Evolutionary conservation across 495 filamentous ascomycete genomes (phyloP).

Genomic region (Podospora pseudopauciseta): DNA sequence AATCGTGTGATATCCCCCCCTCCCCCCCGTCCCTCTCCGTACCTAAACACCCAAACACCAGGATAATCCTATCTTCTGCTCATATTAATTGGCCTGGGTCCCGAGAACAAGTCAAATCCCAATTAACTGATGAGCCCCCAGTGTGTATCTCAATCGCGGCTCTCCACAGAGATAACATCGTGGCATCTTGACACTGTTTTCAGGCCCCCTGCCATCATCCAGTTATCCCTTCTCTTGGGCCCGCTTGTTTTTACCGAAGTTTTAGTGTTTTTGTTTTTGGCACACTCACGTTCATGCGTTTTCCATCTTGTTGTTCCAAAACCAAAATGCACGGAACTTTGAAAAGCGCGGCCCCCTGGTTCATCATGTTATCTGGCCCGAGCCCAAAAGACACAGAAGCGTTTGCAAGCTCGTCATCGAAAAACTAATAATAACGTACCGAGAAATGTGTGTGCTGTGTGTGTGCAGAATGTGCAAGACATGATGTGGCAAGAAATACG

Average conservation of each 20-base stretch:
- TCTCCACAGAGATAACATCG: constrained; percentile 1
- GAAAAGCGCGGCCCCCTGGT: constrained; percentile 1
- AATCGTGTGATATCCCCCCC: background rate
- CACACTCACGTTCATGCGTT: background rate
- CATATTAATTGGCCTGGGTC: constrained; percentile 1
- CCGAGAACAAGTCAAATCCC: no score
- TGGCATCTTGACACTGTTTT: background rate
- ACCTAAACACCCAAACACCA: background rate
- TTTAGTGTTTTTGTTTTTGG: background rate
- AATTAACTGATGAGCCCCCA: background rate
- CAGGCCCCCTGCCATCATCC: background rate
- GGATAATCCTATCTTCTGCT: background rate
- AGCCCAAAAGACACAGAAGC: background rate
- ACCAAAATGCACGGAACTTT: constrained; percentile 3
- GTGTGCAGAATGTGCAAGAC: background rate
- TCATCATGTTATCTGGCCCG: background rate
- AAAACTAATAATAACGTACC: background rate
- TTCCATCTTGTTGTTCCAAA: background rate
- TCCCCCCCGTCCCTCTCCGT: no score
- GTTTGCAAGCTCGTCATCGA: no score
- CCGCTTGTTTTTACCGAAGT: background rate
- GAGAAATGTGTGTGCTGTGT: background rate
- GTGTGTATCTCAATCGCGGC: background rate
- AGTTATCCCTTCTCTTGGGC: background rate
- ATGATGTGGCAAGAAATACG: background rate